Conservation (phyloP, 306 rosid species). For the Glycine latifolia region DNA sequence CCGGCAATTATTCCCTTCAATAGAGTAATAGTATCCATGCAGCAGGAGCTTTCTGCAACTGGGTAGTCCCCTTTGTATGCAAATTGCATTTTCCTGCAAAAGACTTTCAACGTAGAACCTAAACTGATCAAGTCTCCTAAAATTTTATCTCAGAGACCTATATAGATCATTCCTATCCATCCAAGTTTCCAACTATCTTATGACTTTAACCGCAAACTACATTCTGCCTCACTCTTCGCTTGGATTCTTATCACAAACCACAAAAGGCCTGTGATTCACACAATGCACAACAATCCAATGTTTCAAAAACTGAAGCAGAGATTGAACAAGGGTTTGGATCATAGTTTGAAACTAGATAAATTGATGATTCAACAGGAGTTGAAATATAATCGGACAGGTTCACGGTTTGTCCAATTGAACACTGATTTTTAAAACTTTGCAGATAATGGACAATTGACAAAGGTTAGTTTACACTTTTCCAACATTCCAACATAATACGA, state of each 20-base stretch:
- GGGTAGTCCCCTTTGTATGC: constrained; percentile 27
- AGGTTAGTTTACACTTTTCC: background rate
- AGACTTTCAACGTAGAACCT: constrained; percentile 34
- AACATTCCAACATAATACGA: background rate
- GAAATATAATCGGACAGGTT: no score
- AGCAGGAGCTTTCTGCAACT: constrained; percentile 17
- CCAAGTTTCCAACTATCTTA: background rate
- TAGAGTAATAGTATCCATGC: background rate
- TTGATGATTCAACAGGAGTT: background rate
- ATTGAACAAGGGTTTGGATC: background rate
- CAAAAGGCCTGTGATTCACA: background rate
- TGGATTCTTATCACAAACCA: background rate
- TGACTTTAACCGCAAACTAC: background rate
- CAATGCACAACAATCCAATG: background rate
- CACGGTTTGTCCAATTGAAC: background rate
- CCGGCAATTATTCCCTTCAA: constrained; percentile 26
- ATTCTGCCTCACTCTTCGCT: background rate
- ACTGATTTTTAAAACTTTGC: background rate
- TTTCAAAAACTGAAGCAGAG: background rate
- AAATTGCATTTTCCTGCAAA: constrained; percentile 42
- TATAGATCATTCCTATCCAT: background rate
- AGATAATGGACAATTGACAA: background rate
- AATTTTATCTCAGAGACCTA: constrained; percentile 15
- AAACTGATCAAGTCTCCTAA: constrained; percentile 19
- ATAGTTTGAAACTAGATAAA: background rate